These are phyloP conservation scores for Lactarius vividus DNA, from an alignment of 768 basidiomycete genomes.

Conservation along the genomic window DNA sequence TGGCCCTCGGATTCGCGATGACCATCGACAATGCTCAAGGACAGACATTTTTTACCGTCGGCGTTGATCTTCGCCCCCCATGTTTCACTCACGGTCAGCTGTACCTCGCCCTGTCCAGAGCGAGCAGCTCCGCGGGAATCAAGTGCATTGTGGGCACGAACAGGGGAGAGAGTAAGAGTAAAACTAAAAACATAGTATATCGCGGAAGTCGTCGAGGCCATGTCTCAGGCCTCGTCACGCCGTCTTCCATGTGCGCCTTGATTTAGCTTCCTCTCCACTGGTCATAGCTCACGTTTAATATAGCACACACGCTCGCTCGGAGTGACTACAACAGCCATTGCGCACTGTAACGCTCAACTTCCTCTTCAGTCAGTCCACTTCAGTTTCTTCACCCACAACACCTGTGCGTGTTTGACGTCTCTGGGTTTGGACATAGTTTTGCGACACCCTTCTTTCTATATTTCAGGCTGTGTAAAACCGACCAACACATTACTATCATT, in stretches of 20 bases:
- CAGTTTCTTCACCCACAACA: too few relatives aligned
- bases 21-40: background rate
- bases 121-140: background rate
- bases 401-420: background rate
- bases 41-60: background rate
- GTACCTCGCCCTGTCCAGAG: background rate
- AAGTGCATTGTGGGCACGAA: background rate
- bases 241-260: background rate
- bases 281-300: background rate
- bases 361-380: background rate
- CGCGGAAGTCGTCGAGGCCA: background rate
- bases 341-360: background rate
- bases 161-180: background rate
- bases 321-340: background rate
- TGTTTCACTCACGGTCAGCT: background rate
- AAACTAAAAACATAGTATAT: background rate
- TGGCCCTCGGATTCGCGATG: constrained; percentile 1
- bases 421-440: too few relatives aligned
- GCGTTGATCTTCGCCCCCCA: background rate
- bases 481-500: too few relatives aligned
- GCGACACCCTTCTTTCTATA: too few relatives aligned
- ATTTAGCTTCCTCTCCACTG: background rate
- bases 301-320: background rate
- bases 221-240: background rate
- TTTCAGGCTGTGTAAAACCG: too few relatives aligned